Conservation (phyloP, 805 yeast genomes). For the Kluyveromyces wickerhamii region DNA sequence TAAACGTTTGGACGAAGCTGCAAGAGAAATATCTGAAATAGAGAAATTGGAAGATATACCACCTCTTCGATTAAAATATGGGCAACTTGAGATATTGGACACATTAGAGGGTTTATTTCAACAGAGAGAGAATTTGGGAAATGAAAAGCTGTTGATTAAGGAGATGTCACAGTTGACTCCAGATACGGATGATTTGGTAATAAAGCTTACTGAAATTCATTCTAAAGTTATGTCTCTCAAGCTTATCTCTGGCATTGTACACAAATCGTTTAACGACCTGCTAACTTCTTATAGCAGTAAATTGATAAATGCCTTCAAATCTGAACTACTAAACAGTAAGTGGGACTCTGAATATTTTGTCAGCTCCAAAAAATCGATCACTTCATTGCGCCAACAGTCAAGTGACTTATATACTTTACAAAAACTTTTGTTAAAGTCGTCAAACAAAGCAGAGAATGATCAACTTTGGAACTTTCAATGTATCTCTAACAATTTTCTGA, state of each 20-base stretch:
- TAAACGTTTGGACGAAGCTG: slow-evolving; percentile 4
- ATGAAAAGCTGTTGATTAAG: slow-evolving; percentile 7
- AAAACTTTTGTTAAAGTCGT: slow-evolving; percentile 7
- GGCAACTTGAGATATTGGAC: slow-evolving; percentile 11
- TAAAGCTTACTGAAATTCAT: not conserved
- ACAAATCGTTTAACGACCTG: not conserved
- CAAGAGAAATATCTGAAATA: slow-evolving; percentile 11
- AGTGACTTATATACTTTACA: slow-evolving; percentile 15
- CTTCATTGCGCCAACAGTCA: slow-evolving; percentile 14
- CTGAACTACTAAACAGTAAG: slow-evolving; percentile 17
- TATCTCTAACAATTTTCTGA: slow-evolving; percentile 37
- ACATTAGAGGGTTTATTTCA: slow-evolving; percentile 2
- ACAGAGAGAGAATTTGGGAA: not conserved
- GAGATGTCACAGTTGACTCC: slow-evolving; percentile 6
- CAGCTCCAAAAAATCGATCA: slow-evolving; percentile 11
- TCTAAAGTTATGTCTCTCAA: not conserved
- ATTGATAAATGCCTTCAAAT: slow-evolving; percentile 11
- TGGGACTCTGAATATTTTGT: slow-evolving; percentile 26
- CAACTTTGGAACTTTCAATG: slow-evolving; percentile 40
- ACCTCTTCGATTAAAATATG: slow-evolving; percentile 18
- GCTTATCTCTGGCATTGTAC: not conserved
- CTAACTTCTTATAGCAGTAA: slow-evolving; percentile 6
- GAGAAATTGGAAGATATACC: slow-evolving; percentile 10
- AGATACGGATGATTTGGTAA: not conserved
- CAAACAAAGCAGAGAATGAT: slow-evolving; percentile 2